Evolutionary conservation across 306 rosid genomes (phyloP).

Genomic region (Astragalus membranaceus): DNA sequence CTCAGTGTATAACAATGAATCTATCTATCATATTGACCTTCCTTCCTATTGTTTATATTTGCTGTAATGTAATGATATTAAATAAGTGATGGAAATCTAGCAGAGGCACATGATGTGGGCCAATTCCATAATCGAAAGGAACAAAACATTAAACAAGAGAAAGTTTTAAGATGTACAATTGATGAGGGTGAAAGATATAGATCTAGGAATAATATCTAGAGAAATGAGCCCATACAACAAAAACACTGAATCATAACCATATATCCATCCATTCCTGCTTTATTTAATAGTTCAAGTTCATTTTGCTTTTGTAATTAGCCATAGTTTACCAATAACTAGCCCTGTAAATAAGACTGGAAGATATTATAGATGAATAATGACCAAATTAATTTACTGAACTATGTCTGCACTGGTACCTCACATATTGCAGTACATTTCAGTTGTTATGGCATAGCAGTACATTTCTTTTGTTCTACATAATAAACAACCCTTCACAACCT

Average conservation of each 20-base stretch:
- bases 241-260: slow-evolving; percentile 17
- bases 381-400: too few species aligned
- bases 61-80: background rate
- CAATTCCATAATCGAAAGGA: slow-evolving; percentile 18
- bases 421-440: too few species aligned
- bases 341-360: too few species aligned
- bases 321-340: too few species aligned
- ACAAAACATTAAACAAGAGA: background rate
- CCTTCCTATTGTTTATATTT: background rate
- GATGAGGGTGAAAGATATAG: slow-evolving; percentile 7
- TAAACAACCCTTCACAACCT: too few species aligned
- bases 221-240: slow-evolving; percentile 10
- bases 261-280: background rate
- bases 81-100: slow-evolving; percentile 26
- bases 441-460: background rate
- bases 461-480: background rate
- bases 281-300: background rate
- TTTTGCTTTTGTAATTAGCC: slow-evolving; percentile 13
- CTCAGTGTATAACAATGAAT: background rate
- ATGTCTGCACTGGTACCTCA: too few species aligned
- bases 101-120: slow-evolving; percentile 47
- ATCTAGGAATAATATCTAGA: slow-evolving; percentile 30
- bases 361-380: too few species aligned
- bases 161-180: slow-evolving; percentile 5
- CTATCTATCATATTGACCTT: background rate